Evolutionary conservation across 257 asterid species (phyloP), one percentile per base, ranked within the genome.

Genomic region (Craterostigma plantagineum): DNA sequence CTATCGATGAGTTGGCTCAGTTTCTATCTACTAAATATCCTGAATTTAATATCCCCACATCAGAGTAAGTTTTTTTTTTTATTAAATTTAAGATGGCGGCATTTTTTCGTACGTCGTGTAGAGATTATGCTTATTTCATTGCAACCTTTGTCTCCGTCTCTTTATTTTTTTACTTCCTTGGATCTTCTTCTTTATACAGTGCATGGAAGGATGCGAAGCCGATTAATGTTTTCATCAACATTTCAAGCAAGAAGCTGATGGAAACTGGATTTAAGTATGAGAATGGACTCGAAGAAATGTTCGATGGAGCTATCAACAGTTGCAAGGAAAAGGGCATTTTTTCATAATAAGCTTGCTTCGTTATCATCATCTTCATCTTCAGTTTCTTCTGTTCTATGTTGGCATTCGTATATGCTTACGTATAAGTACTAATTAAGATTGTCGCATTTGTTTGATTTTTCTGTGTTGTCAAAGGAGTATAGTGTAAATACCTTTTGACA

Each of bases 221-320:
- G 10, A n/a, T 47, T 42, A 48, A 42, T 9, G 40, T 48, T 13
- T 36, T 36, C 40, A 49, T 55, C 14, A 47, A 51, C 1, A 10
- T 57, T 37, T 63, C 79, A 10, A 57, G 63, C 27, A 60, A 59
- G 35, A 71, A 67, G 27, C 57, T 71, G 11, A 13, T 54, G 59
- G 67, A 55, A 34, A 52, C 63, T 33, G 79, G 75, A 34, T 71
- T 71, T 48, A 36, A 43, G 46, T 71, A 39, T 39, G 60, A 52
- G 27, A 50, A 63, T n/a, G 70, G 75, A 3, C 60, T 71, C 7
- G 69, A 54, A 50, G 79, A 67, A 48, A 66, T 71, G 54, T 71
- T 49, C 18, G 72, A 66, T 51, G 79, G 66, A 18, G 72, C 79
- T 36, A 54, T 63, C 9, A 50, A 42, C 11, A 54, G 63, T 9